phyloP scores from a whole-genome alignment of 2,329 filamentous ascomycete genomes.

The Microcyclosporella mali region DNA sequence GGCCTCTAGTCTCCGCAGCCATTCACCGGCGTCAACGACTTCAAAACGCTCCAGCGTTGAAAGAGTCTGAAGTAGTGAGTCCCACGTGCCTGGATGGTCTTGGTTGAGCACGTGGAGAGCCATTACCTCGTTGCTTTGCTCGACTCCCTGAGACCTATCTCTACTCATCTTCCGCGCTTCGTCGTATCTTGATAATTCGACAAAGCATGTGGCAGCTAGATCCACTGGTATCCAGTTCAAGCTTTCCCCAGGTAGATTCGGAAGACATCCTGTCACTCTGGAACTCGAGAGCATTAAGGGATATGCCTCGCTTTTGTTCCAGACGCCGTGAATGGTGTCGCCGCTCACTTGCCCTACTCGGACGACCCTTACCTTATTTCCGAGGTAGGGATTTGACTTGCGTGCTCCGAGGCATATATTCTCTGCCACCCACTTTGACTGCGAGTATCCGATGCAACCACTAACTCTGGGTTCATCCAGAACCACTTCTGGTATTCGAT shows the following conservation, averaged over 20 bases:
- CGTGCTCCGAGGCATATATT: constrained; percentile 43
- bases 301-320: constrained; percentile 47
- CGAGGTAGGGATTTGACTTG: constrained; percentile 20
- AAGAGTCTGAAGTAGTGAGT: constrained; percentile 43
- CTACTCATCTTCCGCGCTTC: constrained; percentile 12
- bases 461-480: constrained; percentile 39
- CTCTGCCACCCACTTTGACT: constrained; percentile 56
- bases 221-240: constrained; percentile 46
- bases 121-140: constrained; percentile 7
- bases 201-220: constrained; percentile 38
- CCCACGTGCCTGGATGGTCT: constrained; percentile 40
- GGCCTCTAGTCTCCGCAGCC: constrained; percentile 36
- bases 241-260: constrained; percentile 33
- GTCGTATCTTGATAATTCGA: too few relatives aligned
- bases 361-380: constrained; percentile 37
- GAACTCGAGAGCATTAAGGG: constrained; percentile 44
- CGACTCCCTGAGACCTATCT: constrained; percentile 19
- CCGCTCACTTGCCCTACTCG: constrained; percentile 46
- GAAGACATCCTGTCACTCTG: constrained; percentile 36
- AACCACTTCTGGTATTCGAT: constrained; percentile 38
- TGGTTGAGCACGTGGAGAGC: constrained; percentile 49
- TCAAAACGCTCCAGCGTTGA: constrained; percentile 35
- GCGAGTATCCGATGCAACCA: constrained; percentile 49
- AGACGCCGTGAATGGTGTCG: constrained; percentile 38
- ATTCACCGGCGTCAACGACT: constrained; percentile 37